Evolutionary conservation across 371 early-diverging fungal genomes (phyloP).

Genomic region (Amoeboaphelidium protococcarum): DNA sequence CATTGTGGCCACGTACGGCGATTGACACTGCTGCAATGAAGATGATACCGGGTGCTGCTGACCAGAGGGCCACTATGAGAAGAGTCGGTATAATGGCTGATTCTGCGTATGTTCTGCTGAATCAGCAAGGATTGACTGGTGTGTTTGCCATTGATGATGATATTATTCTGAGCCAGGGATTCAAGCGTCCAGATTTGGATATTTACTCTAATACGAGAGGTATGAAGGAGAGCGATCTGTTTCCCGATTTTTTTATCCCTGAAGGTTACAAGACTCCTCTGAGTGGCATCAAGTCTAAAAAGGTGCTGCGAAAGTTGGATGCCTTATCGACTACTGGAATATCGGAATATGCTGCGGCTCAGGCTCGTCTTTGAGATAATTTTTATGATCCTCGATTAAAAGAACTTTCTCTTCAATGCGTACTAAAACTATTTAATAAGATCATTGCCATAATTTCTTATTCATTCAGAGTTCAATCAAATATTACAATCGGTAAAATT

Average conservation of each 20-base stretch:
- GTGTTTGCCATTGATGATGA: conserved; percentile 47
- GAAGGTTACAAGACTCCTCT: conserved; percentile 15
- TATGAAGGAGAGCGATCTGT: conserved; percentile 17
- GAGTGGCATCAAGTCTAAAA: too few species aligned
- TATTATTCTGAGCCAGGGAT: conserved; percentile 30
- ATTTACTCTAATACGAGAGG: conserved; percentile 28
- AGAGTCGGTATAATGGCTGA: conserved; percentile 54
- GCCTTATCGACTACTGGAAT: too few species aligned
- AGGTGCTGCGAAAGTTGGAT: too few species aligned
- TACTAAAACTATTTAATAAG: too few species aligned
- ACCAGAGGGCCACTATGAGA: conserved; percentile 9
- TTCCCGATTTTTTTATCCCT: conserved; percentile 36
- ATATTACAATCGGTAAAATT: too few species aligned
- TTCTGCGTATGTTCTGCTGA: conserved; percentile 33
- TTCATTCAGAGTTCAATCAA: too few species aligned
- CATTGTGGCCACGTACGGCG: conserved; percentile 48
- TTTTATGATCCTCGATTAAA: too few species aligned
- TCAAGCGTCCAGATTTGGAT: conserved; percentile 23
- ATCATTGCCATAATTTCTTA: too few species aligned
- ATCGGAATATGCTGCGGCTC: too few species aligned
- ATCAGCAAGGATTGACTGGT: conserved; percentile 23
- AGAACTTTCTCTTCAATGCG: too few species aligned
- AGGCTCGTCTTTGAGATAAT: too few species aligned
- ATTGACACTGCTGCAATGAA: conserved; percentile 41
- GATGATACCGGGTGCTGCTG: conserved; percentile 2